These are phyloP conservation scores for Aspergillus ochraceoroseus DNA, from an alignment of 2,329 filamentous ascomycete species.

Conservation along the genomic window DNA sequence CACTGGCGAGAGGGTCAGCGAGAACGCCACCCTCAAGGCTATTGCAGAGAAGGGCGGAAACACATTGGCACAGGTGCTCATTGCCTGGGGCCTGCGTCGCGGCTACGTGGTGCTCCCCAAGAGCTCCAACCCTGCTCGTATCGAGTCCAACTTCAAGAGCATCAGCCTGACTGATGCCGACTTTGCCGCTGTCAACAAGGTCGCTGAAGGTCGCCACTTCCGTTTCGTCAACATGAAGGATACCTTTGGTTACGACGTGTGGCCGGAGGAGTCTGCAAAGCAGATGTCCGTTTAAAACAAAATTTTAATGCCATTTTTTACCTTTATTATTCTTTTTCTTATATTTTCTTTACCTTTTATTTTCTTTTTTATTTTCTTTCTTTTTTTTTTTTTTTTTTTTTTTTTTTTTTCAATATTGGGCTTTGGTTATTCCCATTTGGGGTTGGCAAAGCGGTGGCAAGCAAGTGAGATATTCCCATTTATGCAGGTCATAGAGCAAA, in stretches of 20 bases:
- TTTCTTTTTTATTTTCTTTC: neutral
- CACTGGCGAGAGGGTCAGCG: constrained; percentile 62
- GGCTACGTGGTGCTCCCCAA: constrained; percentile 66
- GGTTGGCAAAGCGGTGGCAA: too few relatives aligned
- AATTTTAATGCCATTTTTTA: too few relatives aligned
- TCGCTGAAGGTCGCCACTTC: constrained; percentile 61
- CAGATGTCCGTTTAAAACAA: constrained; percentile 29
- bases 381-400: constrained; percentile 1
- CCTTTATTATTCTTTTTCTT: constrained; percentile 7
- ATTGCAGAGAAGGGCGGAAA: constrained; percentile 56
- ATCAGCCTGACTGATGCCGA: constrained; percentile 56
- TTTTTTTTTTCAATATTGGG: too few relatives aligned
- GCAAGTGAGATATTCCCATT: too few relatives aligned
- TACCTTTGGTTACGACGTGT: constrained; percentile 69
- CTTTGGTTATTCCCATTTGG: too few relatives aligned
- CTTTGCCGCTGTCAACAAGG: constrained; percentile 57
- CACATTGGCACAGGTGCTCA: constrained; percentile 57
- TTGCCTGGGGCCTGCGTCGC: constrained; percentile 61
- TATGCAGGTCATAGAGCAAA: constrained; percentile 21
- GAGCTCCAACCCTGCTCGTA: constrained; percentile 62
- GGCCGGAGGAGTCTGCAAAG: constrained; percentile 53
- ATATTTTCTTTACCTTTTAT: neutral
- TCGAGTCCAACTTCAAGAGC: constrained; percentile 63
- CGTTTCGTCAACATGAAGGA: constrained; percentile 81
- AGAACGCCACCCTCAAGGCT: constrained; percentile 55